Conservation (phyloP, 192 early-diverging fungal species). For the Funneliformis mosseae region DNA sequence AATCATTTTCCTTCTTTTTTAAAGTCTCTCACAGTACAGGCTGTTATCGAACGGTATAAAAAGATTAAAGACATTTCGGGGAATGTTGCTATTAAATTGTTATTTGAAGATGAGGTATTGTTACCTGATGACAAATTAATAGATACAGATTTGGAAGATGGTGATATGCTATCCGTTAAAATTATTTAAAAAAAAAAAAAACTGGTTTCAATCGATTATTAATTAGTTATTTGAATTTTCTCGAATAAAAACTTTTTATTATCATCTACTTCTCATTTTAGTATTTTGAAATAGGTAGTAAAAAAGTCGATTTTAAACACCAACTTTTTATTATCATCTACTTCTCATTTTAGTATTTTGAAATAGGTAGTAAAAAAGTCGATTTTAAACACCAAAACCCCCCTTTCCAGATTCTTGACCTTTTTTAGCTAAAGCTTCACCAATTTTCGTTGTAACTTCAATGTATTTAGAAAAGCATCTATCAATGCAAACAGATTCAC, state of each 20-base stretch:
- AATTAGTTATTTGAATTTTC: not conserved
- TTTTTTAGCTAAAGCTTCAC: slow-evolving; percentile 23
- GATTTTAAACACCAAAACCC: slow-evolving; percentile 27
- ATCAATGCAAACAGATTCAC: slow-evolving; percentile 88
- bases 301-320: not conserved
- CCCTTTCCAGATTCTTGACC: not conserved
- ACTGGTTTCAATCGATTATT: not conserved
- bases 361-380: not conserved
- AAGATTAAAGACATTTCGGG: slow-evolving; percentile 37
- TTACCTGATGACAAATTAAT: slow-evolving; percentile 42
- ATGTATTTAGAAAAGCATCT: slow-evolving; percentile 89
- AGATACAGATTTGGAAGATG: slow-evolving; percentile 62
- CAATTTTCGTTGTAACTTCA: slow-evolving; percentile 62
- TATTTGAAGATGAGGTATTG: slow-evolving; percentile 59
- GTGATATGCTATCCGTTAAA: slow-evolving; percentile 50
- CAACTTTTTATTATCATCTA: not conserved
- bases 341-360: not conserved
- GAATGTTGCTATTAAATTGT: slow-evolving; percentile 36
- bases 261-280: not conserved
- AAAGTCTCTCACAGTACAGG: slow-evolving; percentile 46
- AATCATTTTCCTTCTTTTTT: not conserved
- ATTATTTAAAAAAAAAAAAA: not conserved
- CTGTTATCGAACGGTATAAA: slow-evolving; percentile 53
- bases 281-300: not conserved
- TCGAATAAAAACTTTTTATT: not conserved